Evolutionary conservation across 148 eudicot species (phyloP), one percentile per base, ranked within the genome.

Genomic region (Camellia granthamiana): DNA sequence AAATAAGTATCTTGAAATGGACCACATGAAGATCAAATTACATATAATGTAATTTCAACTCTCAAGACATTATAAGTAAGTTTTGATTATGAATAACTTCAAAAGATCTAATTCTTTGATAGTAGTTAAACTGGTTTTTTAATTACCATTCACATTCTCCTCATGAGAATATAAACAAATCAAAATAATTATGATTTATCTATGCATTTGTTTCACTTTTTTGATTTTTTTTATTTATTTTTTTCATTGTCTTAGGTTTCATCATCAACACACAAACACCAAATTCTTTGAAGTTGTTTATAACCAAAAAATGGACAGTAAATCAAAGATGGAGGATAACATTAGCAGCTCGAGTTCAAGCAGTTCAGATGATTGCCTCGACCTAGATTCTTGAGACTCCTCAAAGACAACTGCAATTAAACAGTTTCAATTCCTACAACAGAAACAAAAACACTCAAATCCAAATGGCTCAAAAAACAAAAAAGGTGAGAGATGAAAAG

Each of bases 281-380:
- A 9, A 30, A 64, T 66, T 1, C 6, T 46, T 41, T 18, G 14
- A 7, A 30, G 69, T 43, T 67, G 49, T 54, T 66, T 8, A 12
- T 14, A 7, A 66, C 52, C n/a, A 67, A 18, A 78, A 56, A 5
- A 78, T 78, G 81, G 74, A 13, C 7, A 11, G 18, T 5, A 79
- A 6, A 42, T 59, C 67, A 2, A 10, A 11, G 0, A 7, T 11
- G 42, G 1, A 14, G 55, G 14, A 10, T 1, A 43, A 3, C 9
- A 4, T 10, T 7, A 21, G 4, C 52, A 49, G 19, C n/a, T 59
- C 67, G n/a, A 72, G 69, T 49, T 72, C 76, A 13, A 7, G 65
- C 16, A 47, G n/a, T 30, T 61, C 77, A 4, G 59, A 21, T 0
- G 10, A 62, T 18, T 2, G 8, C 5, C 49, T 12, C 18, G 65